These are phyloP conservation scores for Nadsonia commutata DNA, from an alignment of 1,139 yeast genomes.

Conservation along the genomic window DNA sequence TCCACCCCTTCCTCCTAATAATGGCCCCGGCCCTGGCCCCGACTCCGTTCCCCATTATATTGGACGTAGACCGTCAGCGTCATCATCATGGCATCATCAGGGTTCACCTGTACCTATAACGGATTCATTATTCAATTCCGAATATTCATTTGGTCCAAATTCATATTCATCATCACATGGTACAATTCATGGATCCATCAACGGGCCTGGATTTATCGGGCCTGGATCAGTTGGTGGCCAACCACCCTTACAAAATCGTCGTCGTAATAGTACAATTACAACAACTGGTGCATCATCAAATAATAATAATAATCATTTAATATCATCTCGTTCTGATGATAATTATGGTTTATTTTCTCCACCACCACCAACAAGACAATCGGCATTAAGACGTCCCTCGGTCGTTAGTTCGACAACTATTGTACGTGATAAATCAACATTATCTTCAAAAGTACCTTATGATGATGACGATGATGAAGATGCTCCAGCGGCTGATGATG, in stretches of 20 bases:
- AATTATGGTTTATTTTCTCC: not conserved
- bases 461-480: slow-evolving; percentile 3
- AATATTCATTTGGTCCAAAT: slow-evolving; percentile 1
- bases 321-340: not conserved
- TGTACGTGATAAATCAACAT: too few relatives aligned
- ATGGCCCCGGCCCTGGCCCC: too few relatives aligned
- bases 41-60: slow-evolving; percentile 1
- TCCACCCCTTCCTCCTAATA: too few relatives aligned
- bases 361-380: not conserved
- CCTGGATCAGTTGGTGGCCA: not conserved
- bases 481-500: slow-evolving; percentile 6
- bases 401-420: not conserved
- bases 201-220: too few relatives aligned
- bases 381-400: not conserved
- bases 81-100: not conserved
- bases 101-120: slow-evolving; percentile 3
- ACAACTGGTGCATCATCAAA: slow-evolving; percentile 7
- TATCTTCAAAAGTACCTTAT: not conserved
- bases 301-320: slow-evolving; percentile 1
- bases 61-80: slow-evolving; percentile 3
- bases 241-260: slow-evolving; percentile 6
- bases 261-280: slow-evolving; percentile 8
- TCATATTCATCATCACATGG: not conserved
- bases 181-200: too few relatives aligned
- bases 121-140: slow-evolving; percentile 7